Percentiles rank a stretch among this genome's conserved stretches.
phyloP scores from a whole-genome alignment of 2,329 filamentous ascomycete genomes.

The Rhinocladiella mackenziei region DNA sequence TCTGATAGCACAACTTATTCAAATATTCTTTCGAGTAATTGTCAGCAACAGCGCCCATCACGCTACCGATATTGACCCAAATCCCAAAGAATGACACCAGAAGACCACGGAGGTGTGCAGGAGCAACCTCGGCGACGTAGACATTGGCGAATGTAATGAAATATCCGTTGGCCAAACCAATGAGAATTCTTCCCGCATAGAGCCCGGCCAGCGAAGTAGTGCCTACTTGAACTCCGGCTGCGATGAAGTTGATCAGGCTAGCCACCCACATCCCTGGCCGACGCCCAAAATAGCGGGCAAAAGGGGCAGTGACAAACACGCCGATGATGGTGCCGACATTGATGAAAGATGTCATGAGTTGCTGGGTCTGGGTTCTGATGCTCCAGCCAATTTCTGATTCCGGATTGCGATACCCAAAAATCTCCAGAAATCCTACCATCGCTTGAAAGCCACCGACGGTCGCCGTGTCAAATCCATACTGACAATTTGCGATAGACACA shows the following conservation, averaged over 20 bases:
- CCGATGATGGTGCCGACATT: slow-evolving; percentile 51
- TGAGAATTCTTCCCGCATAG: slow-evolving; percentile 47
- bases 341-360: slow-evolving; percentile 50
- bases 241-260: slow-evolving; percentile 44
- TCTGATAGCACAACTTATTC: slow-evolving; percentile 44
- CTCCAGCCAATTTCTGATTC: slow-evolving; percentile 29
- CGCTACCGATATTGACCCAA: slow-evolving; percentile 49
- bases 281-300: slow-evolving; percentile 48
- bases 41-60: slow-evolving; percentile 45
- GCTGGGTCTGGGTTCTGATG: slow-evolving; percentile 46
- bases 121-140: slow-evolving; percentile 48
- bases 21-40: slow-evolving; percentile 41
- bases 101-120: slow-evolving; percentile 47
- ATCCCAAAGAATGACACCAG: slow-evolving; percentile 48
- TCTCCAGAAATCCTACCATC: slow-evolving; percentile 50
- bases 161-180: slow-evolving; percentile 44
- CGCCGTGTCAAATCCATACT: slow-evolving; percentile 50
- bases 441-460: slow-evolving; percentile 46
- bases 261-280: slow-evolving; percentile 47
- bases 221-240: slow-evolving; percentile 45
- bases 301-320: slow-evolving; percentile 46
- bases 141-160: slow-evolving; percentile 47
- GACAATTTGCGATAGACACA: slow-evolving; percentile 49
- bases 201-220: slow-evolving; percentile 40
- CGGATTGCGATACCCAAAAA: slow-evolving; percentile 49